These are phyloP conservation scores for Trypanosoma grayi DNA, from an alignment of 208 protist genomes.

Conservation along the genomic window DNA sequence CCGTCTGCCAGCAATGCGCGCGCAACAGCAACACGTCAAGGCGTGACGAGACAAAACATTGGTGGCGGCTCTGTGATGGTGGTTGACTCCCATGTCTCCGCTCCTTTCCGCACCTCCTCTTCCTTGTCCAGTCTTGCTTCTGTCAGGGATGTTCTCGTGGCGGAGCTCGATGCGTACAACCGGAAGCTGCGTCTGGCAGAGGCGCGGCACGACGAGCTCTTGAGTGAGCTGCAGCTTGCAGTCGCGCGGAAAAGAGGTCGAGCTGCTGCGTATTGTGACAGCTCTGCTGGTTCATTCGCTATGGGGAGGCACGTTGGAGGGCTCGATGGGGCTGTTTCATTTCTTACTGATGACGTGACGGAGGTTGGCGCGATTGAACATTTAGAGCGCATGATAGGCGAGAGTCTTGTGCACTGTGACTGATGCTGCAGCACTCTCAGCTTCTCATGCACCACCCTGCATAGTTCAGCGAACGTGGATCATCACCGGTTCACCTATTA, in stretches of 20 bases:
- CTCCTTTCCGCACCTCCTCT: not conserved
- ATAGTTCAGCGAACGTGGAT: too few species aligned
- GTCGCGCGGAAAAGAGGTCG: slow-evolving; percentile 14
- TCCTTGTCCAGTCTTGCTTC: not conserved
- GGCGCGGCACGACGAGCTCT: slow-evolving; percentile 3
- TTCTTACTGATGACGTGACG: not conserved
- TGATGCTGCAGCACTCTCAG: too few species aligned
- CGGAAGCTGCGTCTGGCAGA: slow-evolving; percentile 14
- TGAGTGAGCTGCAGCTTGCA: slow-evolving; percentile 13
- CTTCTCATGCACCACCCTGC: too few species aligned
- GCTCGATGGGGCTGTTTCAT: not conserved
- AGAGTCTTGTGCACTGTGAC: not conserved
- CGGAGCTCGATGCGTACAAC: slow-evolving; percentile 10
- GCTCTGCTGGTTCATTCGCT: not conserved
- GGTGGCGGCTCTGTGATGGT: too few species aligned
- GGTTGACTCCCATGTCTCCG: not conserved
- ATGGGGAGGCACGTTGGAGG: not conserved
- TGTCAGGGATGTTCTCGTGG: not conserved
- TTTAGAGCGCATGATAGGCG: slow-evolving; percentile 12
- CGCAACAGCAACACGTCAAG: not conserved
- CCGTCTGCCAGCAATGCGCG: too few species aligned
- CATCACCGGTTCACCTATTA: too few species aligned
- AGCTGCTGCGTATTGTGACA: slow-evolving; percentile 10
- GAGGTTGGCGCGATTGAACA: not conserved
- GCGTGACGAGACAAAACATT: not conserved